Conservation (phyloP, 257 asterid genomes). For the Solanum corneliomulleri region DNA sequence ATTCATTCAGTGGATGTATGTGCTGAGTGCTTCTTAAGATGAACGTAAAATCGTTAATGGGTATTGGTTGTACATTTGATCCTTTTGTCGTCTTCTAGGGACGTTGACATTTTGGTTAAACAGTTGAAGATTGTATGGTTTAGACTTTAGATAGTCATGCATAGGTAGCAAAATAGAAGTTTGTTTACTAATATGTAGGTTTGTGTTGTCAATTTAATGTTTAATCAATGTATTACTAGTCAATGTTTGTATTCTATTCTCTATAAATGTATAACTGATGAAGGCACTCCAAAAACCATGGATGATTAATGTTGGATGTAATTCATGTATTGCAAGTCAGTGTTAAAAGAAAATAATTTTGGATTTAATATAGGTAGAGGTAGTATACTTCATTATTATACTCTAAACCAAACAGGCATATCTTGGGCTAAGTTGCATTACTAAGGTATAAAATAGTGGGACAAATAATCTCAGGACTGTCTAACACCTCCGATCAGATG, state of each 20-base stretch:
- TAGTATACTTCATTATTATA: too few relatives aligned
- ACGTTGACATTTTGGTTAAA: not conserved
- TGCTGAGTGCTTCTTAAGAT: too few relatives aligned
- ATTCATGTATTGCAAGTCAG: not conserved
- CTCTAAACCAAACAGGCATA: not conserved
- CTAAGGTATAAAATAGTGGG: too few relatives aligned
- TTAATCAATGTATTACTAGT: not conserved
- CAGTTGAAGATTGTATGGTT: too few relatives aligned
- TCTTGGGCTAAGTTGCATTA: too few relatives aligned
- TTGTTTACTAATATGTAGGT: not conserved
- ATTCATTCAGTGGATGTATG: not conserved
- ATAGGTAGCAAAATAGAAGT: not conserved
- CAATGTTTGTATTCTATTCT: too few relatives aligned
- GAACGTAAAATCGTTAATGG: too few relatives aligned
- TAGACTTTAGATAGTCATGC: too few relatives aligned
- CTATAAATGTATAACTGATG: too few relatives aligned
- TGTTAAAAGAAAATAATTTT: not conserved
- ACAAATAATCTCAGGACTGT: too few relatives aligned
- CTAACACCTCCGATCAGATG: fast-evolving
- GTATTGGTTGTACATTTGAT: not conserved
- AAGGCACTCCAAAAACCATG: too few relatives aligned
- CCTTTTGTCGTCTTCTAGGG: not conserved
- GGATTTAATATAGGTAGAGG: not conserved
- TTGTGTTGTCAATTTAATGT: not conserved
- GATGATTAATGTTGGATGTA: too few relatives aligned